Conservation (phyloP, 192 early-diverging fungal species). For the Coemansia sp. region DNA sequence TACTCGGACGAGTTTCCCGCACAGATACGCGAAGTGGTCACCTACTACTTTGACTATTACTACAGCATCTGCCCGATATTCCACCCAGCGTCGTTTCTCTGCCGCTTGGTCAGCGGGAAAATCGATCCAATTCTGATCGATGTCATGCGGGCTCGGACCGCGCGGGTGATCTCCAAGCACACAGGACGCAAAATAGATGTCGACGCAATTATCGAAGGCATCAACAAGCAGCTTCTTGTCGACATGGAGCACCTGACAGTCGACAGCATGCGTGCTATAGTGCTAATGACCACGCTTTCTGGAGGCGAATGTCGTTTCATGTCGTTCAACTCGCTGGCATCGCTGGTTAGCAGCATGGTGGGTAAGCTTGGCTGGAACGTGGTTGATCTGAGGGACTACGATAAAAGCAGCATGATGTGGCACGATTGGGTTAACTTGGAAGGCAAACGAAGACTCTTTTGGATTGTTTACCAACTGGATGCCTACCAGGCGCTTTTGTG, state of each 20-base stretch:
- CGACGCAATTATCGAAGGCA: constrained; percentile 17
- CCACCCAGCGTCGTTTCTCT: constrained; percentile 40
- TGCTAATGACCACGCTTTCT: constrained; percentile 28
- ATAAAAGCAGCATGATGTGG: constrained; percentile 13
- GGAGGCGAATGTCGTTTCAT: constrained; percentile 42
- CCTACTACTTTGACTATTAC: constrained; percentile 49
- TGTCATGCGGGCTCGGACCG: constrained; percentile 32
- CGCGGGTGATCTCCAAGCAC: constrained; percentile 24
- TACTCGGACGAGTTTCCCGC: constrained; percentile 29
- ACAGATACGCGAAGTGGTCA: constrained; percentile 24
- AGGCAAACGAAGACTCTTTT: constrained; percentile 28
- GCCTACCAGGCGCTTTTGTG: constrained; percentile 28
- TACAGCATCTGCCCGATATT: constrained; percentile 46
- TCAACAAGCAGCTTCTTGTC: constrained; percentile 20
- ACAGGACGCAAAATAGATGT: constrained; percentile 24
- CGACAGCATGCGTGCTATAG: constrained; percentile 35
- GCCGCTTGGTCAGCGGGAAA: constrained; percentile 34
- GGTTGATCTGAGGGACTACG: constrained; percentile 12
- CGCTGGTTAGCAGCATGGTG: constrained; percentile 33
- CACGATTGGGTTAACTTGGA: constrained; percentile 31
- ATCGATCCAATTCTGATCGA: constrained; percentile 33
- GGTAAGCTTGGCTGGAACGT: constrained; percentile 39
- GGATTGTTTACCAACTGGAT: constrained; percentile 29
- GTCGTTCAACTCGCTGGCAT: constrained; percentile 38
- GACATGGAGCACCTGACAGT: constrained; percentile 20